Conservation (phyloP, 805 yeast species). For the Kockiozyma suomiensis region DNA sequence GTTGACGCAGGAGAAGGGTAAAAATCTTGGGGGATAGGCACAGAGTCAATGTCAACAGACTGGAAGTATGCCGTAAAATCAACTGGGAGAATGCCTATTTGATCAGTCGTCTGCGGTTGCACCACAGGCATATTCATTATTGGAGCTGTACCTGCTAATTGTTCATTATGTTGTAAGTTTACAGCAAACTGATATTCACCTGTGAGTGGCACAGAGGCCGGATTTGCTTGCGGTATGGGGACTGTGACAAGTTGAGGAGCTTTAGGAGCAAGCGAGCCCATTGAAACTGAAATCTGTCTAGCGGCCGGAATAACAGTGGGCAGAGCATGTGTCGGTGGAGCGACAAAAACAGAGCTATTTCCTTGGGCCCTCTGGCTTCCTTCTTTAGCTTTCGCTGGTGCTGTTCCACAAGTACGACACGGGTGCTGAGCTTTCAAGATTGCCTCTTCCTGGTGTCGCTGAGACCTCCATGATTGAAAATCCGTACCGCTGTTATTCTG, state of each 20-base stretch:
- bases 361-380: neutral
- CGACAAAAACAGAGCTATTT: neutral
- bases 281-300: neutral
- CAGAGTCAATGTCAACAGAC: slow-evolving; percentile 16
- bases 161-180: neutral
- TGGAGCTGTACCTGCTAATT: neutral
- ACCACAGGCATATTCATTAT: neutral
- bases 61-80: slow-evolving; percentile 30
- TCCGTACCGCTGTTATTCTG: slow-evolving; percentile 11
- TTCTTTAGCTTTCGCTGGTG: slow-evolving; percentile 12
- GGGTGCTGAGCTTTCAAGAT: slow-evolving; percentile 24
- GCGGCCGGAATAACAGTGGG: neutral
- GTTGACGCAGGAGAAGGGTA: neutral
- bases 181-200: neutral
- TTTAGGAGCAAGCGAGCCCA: neutral
- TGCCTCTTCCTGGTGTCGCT: slow-evolving; percentile 18
- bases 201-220: neutral
- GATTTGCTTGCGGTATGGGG: neutral
- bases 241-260: neutral
- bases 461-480: neutral
- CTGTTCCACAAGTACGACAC: slow-evolving; percentile 26
- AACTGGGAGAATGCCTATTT: slow-evolving; percentile 7
- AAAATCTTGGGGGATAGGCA: slow-evolving; percentile 1
- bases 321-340: neutral
- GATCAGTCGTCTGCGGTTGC: neutral